Evolutionary conservation across 768 basidiomycete species (phyloP).

Genomic region (Mycena chlorophos): DNA sequence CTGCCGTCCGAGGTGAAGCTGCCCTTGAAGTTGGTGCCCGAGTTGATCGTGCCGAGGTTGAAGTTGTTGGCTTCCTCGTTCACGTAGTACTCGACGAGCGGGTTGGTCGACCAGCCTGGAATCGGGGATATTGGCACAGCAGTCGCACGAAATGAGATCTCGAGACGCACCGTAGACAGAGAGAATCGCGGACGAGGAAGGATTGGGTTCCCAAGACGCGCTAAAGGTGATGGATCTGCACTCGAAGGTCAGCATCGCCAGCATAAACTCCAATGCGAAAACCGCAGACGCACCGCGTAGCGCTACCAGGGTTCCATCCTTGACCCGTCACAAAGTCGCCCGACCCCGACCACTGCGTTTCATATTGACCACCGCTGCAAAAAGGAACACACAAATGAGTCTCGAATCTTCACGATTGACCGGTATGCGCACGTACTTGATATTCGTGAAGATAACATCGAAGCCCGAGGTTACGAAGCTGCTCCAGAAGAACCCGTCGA

Average conservation of each 20-base stretch:
- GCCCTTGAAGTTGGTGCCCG: slow-evolving; percentile 12
- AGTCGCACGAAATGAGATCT: neutral
- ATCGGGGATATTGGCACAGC: neutral
- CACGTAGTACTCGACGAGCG: slow-evolving; percentile 19
- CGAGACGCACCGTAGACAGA: slow-evolving; percentile 1
- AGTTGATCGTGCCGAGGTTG: slow-evolving; percentile 11
- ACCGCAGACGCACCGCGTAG: neutral
- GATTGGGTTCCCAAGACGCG: neutral
- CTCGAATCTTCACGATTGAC: too few species aligned
- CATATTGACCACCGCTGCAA: slow-evolving; percentile 9
- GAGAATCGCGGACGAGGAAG: neutral
- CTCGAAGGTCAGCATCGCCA: neutral
- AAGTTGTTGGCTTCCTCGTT: slow-evolving; percentile 14
- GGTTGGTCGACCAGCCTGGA: slow-evolving; percentile 11
- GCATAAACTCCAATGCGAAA: too few species aligned
- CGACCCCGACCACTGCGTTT: slow-evolving; percentile 1
- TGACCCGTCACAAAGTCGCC: slow-evolving; percentile 11
- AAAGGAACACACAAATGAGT: too few species aligned
- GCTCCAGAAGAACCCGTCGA: slow-evolving; percentile 1
- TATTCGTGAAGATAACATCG: neutral
- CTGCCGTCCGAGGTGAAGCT: slow-evolving; percentile 15
- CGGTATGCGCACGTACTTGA: too few species aligned
- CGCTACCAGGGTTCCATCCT: slow-evolving; percentile 5
- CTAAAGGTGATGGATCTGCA: neutral
- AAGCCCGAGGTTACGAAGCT: neutral